Evolutionary conservation across 768 basidiomycete genomes (phyloP).

Genomic region (Cubamyces lactineus): DNA sequence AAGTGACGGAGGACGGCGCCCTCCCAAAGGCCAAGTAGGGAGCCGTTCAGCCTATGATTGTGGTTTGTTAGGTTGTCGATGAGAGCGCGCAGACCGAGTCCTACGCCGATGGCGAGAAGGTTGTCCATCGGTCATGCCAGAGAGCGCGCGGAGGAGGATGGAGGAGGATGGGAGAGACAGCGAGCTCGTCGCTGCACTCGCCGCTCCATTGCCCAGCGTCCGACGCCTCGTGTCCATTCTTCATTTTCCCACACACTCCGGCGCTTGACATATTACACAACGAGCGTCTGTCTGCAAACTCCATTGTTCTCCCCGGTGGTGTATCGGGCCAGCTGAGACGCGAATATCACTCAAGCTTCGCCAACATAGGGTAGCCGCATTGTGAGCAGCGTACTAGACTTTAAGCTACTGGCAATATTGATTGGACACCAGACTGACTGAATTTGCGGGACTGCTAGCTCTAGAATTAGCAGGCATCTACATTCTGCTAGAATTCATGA

Average conservation of each 20-base stretch:
- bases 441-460: too few relatives aligned
- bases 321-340: too few relatives aligned
- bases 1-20: slow-evolving; percentile 77
- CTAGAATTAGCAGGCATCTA: too few relatives aligned
- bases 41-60: slow-evolving; percentile 57
- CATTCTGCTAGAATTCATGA: too few relatives aligned
- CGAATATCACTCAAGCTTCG: too few relatives aligned
- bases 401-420: too few relatives aligned
- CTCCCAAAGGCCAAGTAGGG: slow-evolving; percentile 79
- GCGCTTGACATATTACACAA: too few relatives aligned
- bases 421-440: too few relatives aligned
- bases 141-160: not conserved
- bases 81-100: slow-evolving; percentile 66
- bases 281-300: too few relatives aligned
- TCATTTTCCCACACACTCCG: slow-evolving; percentile 1
- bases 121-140: slow-evolving; percentile 58
- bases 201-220: not conserved
- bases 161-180: not conserved
- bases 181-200: slow-evolving; percentile 7
- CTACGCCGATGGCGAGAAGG: slow-evolving; percentile 66
- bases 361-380: too few relatives aligned
- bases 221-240: slow-evolving; percentile 12
- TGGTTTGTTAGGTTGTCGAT: slow-evolving; percentile 55
- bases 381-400: too few relatives aligned
- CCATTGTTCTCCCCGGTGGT: too few relatives aligned